Conservation (phyloP, 116 monocot genomes). For the Trichopus zeylanicus region DNA sequence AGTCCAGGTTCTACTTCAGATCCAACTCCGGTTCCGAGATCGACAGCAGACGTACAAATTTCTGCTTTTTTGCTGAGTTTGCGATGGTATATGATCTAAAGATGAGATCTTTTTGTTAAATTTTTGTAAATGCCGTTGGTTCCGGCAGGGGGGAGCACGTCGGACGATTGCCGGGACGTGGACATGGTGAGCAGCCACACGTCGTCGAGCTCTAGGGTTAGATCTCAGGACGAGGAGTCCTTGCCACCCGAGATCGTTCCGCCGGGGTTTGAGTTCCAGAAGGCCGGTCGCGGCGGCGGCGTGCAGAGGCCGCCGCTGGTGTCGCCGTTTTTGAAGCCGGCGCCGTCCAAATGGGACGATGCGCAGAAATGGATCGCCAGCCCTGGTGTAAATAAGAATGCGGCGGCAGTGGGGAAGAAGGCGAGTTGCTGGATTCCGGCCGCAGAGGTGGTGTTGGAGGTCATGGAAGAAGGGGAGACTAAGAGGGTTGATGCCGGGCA, state of each 20-base stretch:
- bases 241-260: slow-evolving; percentile 11
- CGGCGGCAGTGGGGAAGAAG: slow-evolving; percentile 13
- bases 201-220: slow-evolving; percentile 7
- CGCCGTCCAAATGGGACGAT: slow-evolving; percentile 67
- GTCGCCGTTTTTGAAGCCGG: slow-evolving; percentile 34
- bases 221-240: slow-evolving; percentile 21
- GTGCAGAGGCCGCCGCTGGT: slow-evolving; percentile 11
- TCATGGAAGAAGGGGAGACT: slow-evolving; percentile 36
- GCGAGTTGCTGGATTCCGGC: slow-evolving; percentile 7
- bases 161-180: slow-evolving; percentile 19
- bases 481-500: slow-evolving; percentile 39
- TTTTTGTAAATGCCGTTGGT: background rate
- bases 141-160: slow-evolving; percentile 1
- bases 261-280: slow-evolving; percentile 34
- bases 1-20: slow-evolving; percentile 11
- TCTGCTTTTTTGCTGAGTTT: background rate
- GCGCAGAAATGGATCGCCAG: slow-evolving; percentile 71
- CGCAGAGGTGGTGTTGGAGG: slow-evolving; percentile 37
- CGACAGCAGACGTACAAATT: slow-evolving; percentile 2
- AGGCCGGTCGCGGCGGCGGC: slow-evolving; percentile 10
- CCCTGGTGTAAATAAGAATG: slow-evolving; percentile 24
- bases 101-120: background rate
- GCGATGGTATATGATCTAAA: background rate
- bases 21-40: slow-evolving; percentile 13
- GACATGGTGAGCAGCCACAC: slow-evolving; percentile 14